A percentile compares a stretch with the other conserved stretches of the same genome.
Evolutionary conservation across 2,329 filamentous ascomycete species (phyloP).

Genomic region (Arthroderma sp.): DNA sequence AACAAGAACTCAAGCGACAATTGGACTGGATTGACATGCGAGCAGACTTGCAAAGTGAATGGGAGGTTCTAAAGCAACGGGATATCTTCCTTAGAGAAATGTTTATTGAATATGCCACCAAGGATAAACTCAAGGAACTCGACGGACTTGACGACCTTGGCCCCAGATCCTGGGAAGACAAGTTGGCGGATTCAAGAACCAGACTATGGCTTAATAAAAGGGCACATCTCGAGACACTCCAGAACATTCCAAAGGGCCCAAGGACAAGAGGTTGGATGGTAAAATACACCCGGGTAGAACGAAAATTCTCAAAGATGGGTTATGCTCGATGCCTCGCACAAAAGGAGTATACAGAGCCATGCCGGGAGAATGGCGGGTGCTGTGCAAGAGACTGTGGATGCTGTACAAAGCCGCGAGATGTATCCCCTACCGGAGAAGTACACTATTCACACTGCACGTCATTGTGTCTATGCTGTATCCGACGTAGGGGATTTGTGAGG

Average conservation of each 20-base stretch:
- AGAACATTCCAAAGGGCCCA: background rate
- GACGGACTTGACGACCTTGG: background rate
- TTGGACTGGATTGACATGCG: background rate
- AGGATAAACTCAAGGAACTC: background rate
- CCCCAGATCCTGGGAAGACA: background rate
- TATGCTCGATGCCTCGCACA: background rate
- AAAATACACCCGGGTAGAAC: background rate
- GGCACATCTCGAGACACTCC: background rate
- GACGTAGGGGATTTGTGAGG: background rate
- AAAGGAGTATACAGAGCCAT: background rate
- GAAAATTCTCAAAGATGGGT: background rate
- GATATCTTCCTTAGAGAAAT: background rate
- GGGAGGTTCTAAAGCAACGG: background rate
- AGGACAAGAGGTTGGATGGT: background rate
- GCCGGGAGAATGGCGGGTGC: background rate
- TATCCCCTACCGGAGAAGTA: background rate
- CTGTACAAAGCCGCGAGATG: background rate
- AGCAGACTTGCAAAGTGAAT: background rate
- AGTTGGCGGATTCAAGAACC: background rate
- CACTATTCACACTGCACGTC: background rate
- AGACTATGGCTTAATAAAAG: background rate
- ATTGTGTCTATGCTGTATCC: background rate
- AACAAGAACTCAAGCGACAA: background rate
- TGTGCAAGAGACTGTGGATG: background rate
- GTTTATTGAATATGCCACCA: background rate